Evolutionary conservation across 371 early-diverging fungal genomes (phyloP), one percentile per base, ranked within the genome.

Genomic region (Coemansia sp.): DNA sequence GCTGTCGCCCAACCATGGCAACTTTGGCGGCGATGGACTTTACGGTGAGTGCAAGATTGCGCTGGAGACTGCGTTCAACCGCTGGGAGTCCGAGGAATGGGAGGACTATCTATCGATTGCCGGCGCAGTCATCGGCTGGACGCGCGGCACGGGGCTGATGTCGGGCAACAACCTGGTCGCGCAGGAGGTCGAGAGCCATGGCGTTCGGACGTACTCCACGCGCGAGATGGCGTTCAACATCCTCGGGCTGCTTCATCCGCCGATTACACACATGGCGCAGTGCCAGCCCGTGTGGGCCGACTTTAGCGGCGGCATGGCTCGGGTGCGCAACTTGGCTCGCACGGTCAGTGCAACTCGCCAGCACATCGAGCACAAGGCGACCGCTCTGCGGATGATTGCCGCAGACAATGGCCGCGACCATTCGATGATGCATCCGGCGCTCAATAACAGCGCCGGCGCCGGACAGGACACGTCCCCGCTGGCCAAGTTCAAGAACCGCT

Each of bases 111-210:
- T 97, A 68, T 84, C 90, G 54, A 89, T 97, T 59, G 82, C 90
- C 55, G 96, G 97, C 68, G 92, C 94, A 57, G 91, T 92, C 54
- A 97, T 97, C 76, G 97, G 96, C 39, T 97, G 97, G 95, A 94
- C 95, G 45, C 89, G 95, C 72, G 95, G 97, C 68, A 97, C 97
- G 55, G 94, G 95, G 58, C 82, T 95, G 68, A 95, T 95, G 96
- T 85, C 86, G 51, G 84, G 84, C 51, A 95, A 93, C 84, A 94
- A 95, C 82, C 86, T 92, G 64, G 86, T 94, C 53, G 90, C 95
- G 33, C 89, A 92, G 71, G 93, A 92, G 51, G 85, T 97, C 49
- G 97, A 97, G 77, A 82, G 84, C 60, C 82, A 89, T 42, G 96
- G 95, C 61, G 88, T 93, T n/a, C 87, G 95, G 65, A 97, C 97